Percentiles rank a stretch among this genome's conserved stretches.
Conservation (phyloP, 1,139 yeast genomes). For the Pneumocystis carinii region DNA sequence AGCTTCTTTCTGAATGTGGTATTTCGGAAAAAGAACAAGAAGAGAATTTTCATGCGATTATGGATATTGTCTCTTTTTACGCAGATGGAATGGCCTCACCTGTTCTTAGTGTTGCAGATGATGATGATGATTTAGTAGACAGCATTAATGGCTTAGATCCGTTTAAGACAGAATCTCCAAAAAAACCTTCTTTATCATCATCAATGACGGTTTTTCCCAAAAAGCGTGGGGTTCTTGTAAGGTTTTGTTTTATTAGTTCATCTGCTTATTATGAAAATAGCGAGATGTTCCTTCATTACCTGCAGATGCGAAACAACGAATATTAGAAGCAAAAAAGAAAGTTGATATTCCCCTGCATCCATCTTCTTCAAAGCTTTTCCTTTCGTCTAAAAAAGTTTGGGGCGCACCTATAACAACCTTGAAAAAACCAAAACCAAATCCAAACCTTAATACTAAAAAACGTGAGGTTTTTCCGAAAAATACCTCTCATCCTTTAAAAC, state of each 20-base stretch:
- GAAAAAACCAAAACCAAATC: neutral
- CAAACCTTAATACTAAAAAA: neutral
- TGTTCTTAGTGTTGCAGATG: neutral
- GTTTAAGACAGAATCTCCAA: neutral
- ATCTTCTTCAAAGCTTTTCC: neutral
- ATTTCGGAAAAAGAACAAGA: constrained; percentile 72
- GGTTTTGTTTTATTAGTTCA: neutral
- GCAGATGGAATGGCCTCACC: constrained; percentile 41
- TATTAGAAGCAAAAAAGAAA: neutral
- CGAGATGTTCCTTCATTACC: neutral
- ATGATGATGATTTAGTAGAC: neutral
- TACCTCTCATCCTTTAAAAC: constrained; percentile 2
- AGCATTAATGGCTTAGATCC: neutral
- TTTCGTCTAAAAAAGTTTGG: neutral
- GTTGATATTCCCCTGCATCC: neutral
- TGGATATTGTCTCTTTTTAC: constrained; percentile 81
- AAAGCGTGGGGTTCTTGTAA: constrained; percentile 16
- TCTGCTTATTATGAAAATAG: neutral
- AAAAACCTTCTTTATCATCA: neutral
- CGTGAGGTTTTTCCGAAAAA: neutral
- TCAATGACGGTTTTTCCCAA: constrained; percentile 3
- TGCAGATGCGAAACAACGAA: neutral
- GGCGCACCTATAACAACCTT: neutral
- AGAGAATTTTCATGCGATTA: constrained; percentile 84
- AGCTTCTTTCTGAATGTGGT: constrained; percentile 67